Base-by-base conservation (phyloP, 805 yeast genomes). In the Kluyveromyces siamensis region DNA sequence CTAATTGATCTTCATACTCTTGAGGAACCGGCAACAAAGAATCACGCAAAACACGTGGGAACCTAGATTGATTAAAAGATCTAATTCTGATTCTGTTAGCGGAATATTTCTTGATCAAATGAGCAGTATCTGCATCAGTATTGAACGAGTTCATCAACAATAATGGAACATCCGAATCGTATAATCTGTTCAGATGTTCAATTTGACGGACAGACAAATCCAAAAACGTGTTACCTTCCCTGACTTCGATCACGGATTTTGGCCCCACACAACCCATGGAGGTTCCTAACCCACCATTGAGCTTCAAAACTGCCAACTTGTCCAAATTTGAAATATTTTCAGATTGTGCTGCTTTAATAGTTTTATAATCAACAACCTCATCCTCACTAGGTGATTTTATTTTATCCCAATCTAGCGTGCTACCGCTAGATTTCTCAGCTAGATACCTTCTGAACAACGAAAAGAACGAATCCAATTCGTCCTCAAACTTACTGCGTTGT, bases 221-320 rank as follows among this genome's bases (percentile, higher is more conserved):
- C 67, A 93, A 77, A 69, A 93, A 93, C 40, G 97, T 86, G 77
- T 93, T 95, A 52, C 98, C 98, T 61, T 93, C 99, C 70, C 99
- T 86, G 44, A 93, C 99, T 74, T 93, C 99, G 66, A 93, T 93
- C 56, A 93, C 95, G 27, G 96, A 87, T 71, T 90, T 90, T 55
- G 99, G 99, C 50, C 99, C 99, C 53, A 93, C 97, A 74, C 99
- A 93, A 50, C 99, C 99, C 99, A 93, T 93, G 9, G 98, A 91
- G 18, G 99, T 93, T 65, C 99, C 99, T 59, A 93, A 77, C 40
- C 99, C 99, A 75, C 99, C 99, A 67, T 93, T 93, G 67, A 93
- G 79, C 73, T 93, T 93, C 69, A 93, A 77, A 40, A 93, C 99
- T 8, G 97, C 98, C 66, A 93, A 78, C 69, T 90, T 90, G 58